Conservation (phyloP, 2,329 filamentous ascomycete genomes). For the Alternaria sp. region DNA sequence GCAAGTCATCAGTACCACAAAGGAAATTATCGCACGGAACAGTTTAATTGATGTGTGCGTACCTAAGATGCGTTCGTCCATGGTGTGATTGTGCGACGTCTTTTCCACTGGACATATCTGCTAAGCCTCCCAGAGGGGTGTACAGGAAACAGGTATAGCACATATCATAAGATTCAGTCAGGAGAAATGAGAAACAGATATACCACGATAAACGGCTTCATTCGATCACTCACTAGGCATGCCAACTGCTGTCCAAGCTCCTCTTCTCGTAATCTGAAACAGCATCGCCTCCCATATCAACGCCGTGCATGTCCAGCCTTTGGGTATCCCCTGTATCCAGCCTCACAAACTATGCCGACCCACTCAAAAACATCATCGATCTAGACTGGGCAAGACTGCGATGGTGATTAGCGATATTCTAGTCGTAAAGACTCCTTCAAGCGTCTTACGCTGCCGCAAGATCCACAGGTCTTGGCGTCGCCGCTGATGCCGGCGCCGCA, state of each 20-base stretch:
- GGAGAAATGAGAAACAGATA: neutral
- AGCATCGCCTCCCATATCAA: neutral
- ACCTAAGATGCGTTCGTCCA: neutral
- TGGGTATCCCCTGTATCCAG: neutral
- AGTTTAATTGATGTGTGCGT: neutral
- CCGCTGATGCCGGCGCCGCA: constrained; percentile 46
- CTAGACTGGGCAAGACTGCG: constrained; percentile 39
- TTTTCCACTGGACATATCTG: neutral
- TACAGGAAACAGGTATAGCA: neutral
- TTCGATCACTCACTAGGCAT: neutral
- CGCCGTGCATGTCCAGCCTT: neutral
- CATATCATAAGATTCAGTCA: neutral
- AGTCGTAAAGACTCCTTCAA: too few relatives aligned
- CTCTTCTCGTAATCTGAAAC: neutral
- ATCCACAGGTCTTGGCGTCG: constrained; percentile 48
- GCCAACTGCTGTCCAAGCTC: neutral
- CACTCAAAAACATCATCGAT: neutral
- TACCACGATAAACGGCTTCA: neutral
- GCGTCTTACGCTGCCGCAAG: constrained; percentile 47
- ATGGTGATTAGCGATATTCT: neutral
- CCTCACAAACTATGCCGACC: constrained; percentile 5
- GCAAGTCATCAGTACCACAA: neutral
- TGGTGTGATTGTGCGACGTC: neutral
- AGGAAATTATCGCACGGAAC: neutral
- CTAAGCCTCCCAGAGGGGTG: neutral